Conservation (phyloP, 2,329 filamentous ascomycete genomes). For the Penicillium digitatum region DNA sequence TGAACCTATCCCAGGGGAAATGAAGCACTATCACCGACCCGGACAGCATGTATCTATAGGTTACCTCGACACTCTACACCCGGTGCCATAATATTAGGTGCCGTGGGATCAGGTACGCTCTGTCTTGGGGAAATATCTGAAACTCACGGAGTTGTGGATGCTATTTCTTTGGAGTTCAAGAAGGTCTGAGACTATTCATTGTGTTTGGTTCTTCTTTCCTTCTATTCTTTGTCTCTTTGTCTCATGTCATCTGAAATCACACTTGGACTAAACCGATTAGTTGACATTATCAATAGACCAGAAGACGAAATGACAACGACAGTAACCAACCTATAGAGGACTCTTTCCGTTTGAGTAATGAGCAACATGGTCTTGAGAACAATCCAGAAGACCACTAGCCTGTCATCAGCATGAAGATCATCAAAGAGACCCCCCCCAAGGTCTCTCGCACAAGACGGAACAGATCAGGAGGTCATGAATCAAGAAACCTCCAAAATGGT, state of each 20-base stretch:
- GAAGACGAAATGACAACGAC: neutral
- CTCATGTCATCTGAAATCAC: neutral
- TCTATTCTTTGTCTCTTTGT: neutral
- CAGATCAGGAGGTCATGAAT: neutral
- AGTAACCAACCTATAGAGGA: neutral
- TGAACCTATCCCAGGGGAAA: slow-evolving; percentile 43
- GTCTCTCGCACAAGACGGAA: neutral
- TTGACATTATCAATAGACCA: neutral
- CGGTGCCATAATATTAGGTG: slow-evolving; percentile 57
- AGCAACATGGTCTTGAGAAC: neutral
- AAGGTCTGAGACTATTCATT: slow-evolving; percentile 3
- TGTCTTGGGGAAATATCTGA: slow-evolving; percentile 56
- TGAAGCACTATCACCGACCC: slow-evolving; percentile 45
- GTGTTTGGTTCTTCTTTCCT: neutral
- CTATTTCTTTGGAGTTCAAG: slow-evolving; percentile 46
- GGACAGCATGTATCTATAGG: slow-evolving; percentile 54
- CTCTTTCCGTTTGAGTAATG: neutral
- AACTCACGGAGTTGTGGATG: slow-evolving; percentile 57
- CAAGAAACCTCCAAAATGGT: neutral
- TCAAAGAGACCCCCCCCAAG: neutral
- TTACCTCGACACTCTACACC: slow-evolving; percentile 48
- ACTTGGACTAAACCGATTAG: neutral
- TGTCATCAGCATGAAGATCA: neutral
- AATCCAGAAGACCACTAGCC: neutral
- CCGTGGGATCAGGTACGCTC: slow-evolving; percentile 57